phyloP scores from a whole-genome alignment of 2,329 filamentous ascomycete species.

The Clathrospora elynae region DNA sequence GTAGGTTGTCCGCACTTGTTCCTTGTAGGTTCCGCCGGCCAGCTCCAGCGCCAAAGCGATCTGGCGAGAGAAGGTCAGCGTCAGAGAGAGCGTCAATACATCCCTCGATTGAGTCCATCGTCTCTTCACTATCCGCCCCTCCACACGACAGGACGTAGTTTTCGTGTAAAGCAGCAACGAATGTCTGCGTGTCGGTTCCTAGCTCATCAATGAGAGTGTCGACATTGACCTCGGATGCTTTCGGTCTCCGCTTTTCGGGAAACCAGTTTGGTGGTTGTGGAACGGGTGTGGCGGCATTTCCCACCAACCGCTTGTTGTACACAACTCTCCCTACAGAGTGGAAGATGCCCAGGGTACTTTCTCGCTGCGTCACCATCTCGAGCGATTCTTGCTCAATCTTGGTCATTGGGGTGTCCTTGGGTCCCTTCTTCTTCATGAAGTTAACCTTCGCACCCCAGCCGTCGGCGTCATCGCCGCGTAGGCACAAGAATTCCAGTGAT shows the following conservation, averaged over 20 bases:
- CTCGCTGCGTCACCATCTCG: slow-evolving; percentile 80
- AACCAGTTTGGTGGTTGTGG: slow-evolving; percentile 55
- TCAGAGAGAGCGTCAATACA: slow-evolving; percentile 88
- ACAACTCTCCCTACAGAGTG: slow-evolving; percentile 95
- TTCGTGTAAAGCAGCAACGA: slow-evolving; percentile 87
- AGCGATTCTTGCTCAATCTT: slow-evolving; percentile 79
- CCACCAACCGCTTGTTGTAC: slow-evolving; percentile 82
- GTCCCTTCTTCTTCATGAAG: slow-evolving; percentile 62
- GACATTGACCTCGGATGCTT: slow-evolving; percentile 52
- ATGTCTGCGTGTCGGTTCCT: slow-evolving; percentile 88
- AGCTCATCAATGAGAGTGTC: slow-evolving; percentile 89
- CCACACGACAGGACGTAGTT: slow-evolving; percentile 90
- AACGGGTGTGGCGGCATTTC: slow-evolving; percentile 40
- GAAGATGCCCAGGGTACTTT: slow-evolving; percentile 90
- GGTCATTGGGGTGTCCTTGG: slow-evolving; percentile 68
- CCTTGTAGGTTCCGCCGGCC: slow-evolving; percentile 55
- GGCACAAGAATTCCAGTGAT: slow-evolving; percentile 87
- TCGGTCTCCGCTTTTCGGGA: slow-evolving; percentile 51
- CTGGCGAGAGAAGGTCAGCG: slow-evolving; percentile 80
- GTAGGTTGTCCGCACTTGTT: slow-evolving; percentile 70
- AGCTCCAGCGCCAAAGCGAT: slow-evolving; percentile 67
- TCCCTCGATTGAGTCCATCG: slow-evolving; percentile 78
- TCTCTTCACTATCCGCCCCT: slow-evolving; percentile 60
- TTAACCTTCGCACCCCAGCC: slow-evolving; percentile 81
- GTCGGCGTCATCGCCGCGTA: slow-evolving; percentile 77